Conservation (phyloP, 1,139 yeast species). For the Pichia sp. region DNA sequence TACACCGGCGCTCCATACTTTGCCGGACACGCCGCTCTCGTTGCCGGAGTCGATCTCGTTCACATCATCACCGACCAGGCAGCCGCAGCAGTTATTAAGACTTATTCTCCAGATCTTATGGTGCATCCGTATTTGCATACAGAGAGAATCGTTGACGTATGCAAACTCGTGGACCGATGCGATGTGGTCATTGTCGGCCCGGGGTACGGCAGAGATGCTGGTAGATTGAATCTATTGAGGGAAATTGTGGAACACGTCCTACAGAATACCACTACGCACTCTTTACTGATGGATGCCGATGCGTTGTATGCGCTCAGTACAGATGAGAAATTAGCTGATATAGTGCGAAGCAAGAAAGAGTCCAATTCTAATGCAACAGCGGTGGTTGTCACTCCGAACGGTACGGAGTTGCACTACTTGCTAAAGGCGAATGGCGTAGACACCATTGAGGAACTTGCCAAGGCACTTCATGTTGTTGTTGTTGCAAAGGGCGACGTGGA, state of each 20-base stretch:
- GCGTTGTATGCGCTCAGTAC: conserved; percentile 46
- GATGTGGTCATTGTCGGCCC: conserved; percentile 90
- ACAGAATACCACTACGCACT: conserved; percentile 27
- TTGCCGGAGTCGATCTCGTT: conserved; percentile 82
- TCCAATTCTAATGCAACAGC: conserved; percentile 42
- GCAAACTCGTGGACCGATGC: conserved; percentile 41
- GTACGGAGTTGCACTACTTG: conserved; percentile 53
- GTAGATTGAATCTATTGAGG: conserved; percentile 45
- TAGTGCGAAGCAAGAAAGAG: no score
- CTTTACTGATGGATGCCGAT: conserved; percentile 86
- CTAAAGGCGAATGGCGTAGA: background rate
- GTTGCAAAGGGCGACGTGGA: conserved; percentile 70
- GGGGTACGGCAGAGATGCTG: conserved; percentile 76
- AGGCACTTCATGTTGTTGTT: conserved; percentile 50
- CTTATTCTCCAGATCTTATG: conserved; percentile 91
- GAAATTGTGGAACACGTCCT: conserved; percentile 43
- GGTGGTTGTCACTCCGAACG: conserved; percentile 83
- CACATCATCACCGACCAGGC: conserved; percentile 75
- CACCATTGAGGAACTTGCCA: conserved; percentile 35
- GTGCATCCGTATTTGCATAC: conserved; percentile 73
- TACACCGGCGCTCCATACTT: conserved; percentile 97
- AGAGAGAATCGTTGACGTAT: background rate
- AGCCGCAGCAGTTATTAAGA: conserved; percentile 78
- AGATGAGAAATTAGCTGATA: conserved; percentile 29
- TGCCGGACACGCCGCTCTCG: conserved; percentile 75